Evolutionary conservation across 2,329 filamentous ascomycete species (phyloP).

Genomic region (Monosporascus sp.): DNA sequence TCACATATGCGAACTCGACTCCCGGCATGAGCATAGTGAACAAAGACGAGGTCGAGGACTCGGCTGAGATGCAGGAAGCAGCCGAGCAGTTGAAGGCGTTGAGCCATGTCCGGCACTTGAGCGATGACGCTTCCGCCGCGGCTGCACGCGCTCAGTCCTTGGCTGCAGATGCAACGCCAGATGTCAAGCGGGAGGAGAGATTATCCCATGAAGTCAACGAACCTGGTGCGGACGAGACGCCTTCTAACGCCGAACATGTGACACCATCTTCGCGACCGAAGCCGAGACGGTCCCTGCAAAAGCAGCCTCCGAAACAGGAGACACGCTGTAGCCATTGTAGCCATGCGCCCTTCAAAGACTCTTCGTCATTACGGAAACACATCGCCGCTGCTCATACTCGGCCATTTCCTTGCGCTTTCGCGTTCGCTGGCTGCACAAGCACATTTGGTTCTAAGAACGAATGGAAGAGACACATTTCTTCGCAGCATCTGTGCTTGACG

Average conservation of each 20-base stretch:
- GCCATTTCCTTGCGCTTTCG: conserved; percentile 81
- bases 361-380: conserved; percentile 60
- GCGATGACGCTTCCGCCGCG: conserved; percentile 34
- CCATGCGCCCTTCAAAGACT: conserved; percentile 62
- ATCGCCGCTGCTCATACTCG: conserved; percentile 64
- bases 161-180: conserved; percentile 19
- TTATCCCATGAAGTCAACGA: conserved; percentile 36
- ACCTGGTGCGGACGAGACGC: conserved; percentile 34
- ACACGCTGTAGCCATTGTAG: conserved; percentile 57
- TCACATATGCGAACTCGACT: conserved; percentile 18
- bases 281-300: conserved; percentile 41
- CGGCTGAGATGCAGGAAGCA: conserved; percentile 64
- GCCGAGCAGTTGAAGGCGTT: conserved; percentile 62
- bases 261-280: conserved; percentile 35
- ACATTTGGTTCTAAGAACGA: conserved; percentile 93
- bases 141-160: conserved; percentile 14
- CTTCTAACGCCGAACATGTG: conserved; percentile 27
- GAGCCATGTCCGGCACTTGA: conserved; percentile 55
- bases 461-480: conserved; percentile 92
- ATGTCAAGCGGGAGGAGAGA: conserved; percentile 34
- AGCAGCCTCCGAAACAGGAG: conserved; percentile 49
- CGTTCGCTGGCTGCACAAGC: conserved; percentile 74
- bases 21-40: conserved; percentile 26
- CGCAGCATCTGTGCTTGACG: conserved; percentile 73
- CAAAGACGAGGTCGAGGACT: conserved; percentile 52